phyloP scores from a whole-genome alignment of 177 flowering plant genomes.

The Vitis hybrid region DNA sequence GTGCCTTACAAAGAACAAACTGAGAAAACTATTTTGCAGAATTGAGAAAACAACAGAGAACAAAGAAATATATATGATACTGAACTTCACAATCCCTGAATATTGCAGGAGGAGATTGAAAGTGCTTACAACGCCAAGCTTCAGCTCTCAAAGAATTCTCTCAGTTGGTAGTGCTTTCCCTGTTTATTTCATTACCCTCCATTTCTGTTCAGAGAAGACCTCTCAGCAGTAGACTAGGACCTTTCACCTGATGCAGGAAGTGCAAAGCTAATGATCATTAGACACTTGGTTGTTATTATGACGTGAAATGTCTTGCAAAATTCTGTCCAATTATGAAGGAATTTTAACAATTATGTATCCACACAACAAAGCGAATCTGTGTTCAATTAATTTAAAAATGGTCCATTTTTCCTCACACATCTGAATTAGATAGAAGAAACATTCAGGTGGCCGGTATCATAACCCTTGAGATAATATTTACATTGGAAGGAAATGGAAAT shows the following conservation, averaged over 20 bases:
- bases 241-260: no score
- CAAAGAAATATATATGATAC: no score
- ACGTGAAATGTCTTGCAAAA: background rate
- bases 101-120: conserved; percentile 86
- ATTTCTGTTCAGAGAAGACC: background rate
- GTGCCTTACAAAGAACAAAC: no score
- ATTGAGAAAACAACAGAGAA: no score
- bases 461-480: no score
- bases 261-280: background rate
- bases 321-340: background rate
- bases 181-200: background rate
- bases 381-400: background rate
- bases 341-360: background rate
- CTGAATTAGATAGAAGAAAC: no score
- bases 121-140: conserved; percentile 55
- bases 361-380: background rate
- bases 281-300: background rate
- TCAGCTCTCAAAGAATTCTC: conserved; percentile 62
- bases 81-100: background rate
- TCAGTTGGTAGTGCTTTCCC: conserved; percentile 55
- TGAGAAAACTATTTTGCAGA: no score
- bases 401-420: no score
- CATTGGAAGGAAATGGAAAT: no score
- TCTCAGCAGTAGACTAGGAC: background rate
- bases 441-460: no score